Base-by-base conservation (phyloP, 2,329 filamentous ascomycete genomes). In the Hirsutella rhossiliensis region DNA sequence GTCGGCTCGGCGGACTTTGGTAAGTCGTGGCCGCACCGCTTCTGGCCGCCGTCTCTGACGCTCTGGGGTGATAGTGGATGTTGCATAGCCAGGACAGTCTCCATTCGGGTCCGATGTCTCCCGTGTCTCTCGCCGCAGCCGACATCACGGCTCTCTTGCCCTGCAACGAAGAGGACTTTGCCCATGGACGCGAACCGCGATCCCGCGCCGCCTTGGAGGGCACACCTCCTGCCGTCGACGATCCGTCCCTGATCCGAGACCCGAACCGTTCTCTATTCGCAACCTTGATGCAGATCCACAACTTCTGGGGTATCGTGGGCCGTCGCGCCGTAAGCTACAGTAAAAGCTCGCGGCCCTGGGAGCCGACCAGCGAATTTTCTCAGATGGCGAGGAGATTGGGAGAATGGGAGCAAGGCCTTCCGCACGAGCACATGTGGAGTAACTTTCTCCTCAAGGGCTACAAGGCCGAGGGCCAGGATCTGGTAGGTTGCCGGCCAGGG, bases 71-170 rank as follows among this genome's bases (percentile, higher is more conserved):
- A 19, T 42, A 75, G 71, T 78, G 74, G 74, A 76, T 77, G 72
- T 53, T 78, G 30, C 70, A 77, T 52, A 76, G 68, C 49, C 74
- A 78, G 51, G 74, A 78, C 48, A 75, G 74, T 49, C 61, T 78
- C 20, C 71, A 76, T 48, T 75, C 72, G 1, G 70, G 72, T 0
- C 70, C 71, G 3, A 60, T 63, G 28, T 72, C 71, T 11, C 72
- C 73, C 3, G 63, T 74, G 3, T 71, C 72, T 0, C 60, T 78
- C 4, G 64, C 66, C 5, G 68, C 71, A 4, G 63, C 65, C 30
- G 73, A 78, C 47, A 77, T 78, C 38, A 76, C 72, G 0, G 62
- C 73, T 2, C 61, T 76, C 19, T 63, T 78, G 1, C 74, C 74
- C 0, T 67, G 71, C 52, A 65, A 71, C 45, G 74, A 78, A 50